Percentiles rank a stretch among this genome's conserved stretches.
These are phyloP conservation scores for Nemania sp. DNA, from an alignment of 2,329 filamentous ascomycete species.

Conservation along the genomic window DNA sequence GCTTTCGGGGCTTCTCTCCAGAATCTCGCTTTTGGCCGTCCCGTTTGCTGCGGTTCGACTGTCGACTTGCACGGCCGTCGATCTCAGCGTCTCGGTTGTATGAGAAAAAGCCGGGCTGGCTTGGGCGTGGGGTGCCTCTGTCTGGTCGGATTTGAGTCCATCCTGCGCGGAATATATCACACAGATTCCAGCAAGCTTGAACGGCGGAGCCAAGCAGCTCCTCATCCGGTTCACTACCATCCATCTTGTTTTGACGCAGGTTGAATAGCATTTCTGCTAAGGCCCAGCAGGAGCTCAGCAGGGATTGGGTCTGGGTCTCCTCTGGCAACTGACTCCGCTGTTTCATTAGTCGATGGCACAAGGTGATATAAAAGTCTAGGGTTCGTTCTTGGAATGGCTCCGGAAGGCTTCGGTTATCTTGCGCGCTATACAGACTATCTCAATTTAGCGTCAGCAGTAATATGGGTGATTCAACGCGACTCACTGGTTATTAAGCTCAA, in stretches of 20 bases:
- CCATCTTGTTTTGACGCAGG: constrained; percentile 78
- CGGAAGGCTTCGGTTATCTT: constrained; percentile 76
- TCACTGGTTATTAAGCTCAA: constrained; percentile 90
- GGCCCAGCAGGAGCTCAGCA: constrained; percentile 84
- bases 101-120: constrained; percentile 71
- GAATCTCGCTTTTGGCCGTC: constrained; percentile 55
- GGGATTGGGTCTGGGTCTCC: constrained; percentile 84
- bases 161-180: constrained; percentile 88
- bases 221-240: constrained; percentile 74
- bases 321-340: constrained; percentile 77
- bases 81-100: constrained; percentile 52
- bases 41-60: constrained; percentile 58
- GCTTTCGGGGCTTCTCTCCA: constrained; percentile 54
- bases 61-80: constrained; percentile 52
- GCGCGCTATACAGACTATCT: constrained; percentile 78
- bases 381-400: constrained; percentile 88
- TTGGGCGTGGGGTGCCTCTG: constrained; percentile 80
- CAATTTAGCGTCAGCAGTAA: constrained; percentile 3
- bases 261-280: constrained; percentile 92
- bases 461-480: constrained; percentile 30
- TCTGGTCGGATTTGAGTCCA: constrained; percentile 90
- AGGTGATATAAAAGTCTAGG: constrained; percentile 88
- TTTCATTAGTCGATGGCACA: constrained; percentile 97
- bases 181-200: constrained; percentile 92
- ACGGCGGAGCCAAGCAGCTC: constrained; percentile 86